phyloP scores from a whole-genome alignment of 2,329 filamentous ascomycete genomes.

The Colletotrichum neosansevieriae region DNA sequence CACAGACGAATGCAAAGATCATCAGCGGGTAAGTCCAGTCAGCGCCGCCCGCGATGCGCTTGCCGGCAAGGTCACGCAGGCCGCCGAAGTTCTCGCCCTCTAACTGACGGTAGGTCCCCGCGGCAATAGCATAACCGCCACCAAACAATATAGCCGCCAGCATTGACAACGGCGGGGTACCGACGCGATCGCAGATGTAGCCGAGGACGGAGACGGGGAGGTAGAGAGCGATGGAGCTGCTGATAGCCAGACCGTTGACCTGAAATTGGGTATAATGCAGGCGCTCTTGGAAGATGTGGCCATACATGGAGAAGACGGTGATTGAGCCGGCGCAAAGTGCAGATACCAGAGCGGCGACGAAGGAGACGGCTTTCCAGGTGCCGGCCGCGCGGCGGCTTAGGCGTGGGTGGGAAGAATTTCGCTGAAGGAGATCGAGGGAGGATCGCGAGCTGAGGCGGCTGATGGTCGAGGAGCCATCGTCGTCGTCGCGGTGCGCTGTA shows the following conservation, averaged over 20 bases:
- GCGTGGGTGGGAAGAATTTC: slow-evolving; percentile 30
- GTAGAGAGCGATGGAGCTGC: slow-evolving; percentile 89
- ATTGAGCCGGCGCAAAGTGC: slow-evolving; percentile 89
- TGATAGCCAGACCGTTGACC: slow-evolving; percentile 90
- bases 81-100: slow-evolving; percentile 56
- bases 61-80: slow-evolving; percentile 37
- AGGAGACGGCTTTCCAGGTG: slow-evolving; percentile 59
- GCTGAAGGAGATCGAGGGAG: slow-evolving; percentile 40
- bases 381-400: slow-evolving; percentile 44
- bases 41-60: slow-evolving; percentile 53
- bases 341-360: slow-evolving; percentile 65
- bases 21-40: slow-evolving; percentile 83
- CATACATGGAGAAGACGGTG: slow-evolving; percentile 94
- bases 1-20: slow-evolving; percentile 84
- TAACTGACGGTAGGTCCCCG: slow-evolving; percentile 74
- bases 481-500: slow-evolving; percentile 9
- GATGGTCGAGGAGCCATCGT: slow-evolving; percentile 37
- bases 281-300: slow-evolving; percentile 86
- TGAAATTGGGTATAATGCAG: slow-evolving; percentile 91
- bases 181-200: slow-evolving; percentile 90
- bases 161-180: slow-evolving; percentile 81
- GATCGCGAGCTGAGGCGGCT: slow-evolving; percentile 42
- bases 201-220: slow-evolving; percentile 91
- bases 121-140: slow-evolving; percentile 84
- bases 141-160: slow-evolving; percentile 81